Percentiles rank a stretch among this genome's conserved stretches.
These are phyloP conservation scores for Limonium bicolor DNA, from an alignment of 148 eudicot genomes.

Conservation along the genomic window DNA sequence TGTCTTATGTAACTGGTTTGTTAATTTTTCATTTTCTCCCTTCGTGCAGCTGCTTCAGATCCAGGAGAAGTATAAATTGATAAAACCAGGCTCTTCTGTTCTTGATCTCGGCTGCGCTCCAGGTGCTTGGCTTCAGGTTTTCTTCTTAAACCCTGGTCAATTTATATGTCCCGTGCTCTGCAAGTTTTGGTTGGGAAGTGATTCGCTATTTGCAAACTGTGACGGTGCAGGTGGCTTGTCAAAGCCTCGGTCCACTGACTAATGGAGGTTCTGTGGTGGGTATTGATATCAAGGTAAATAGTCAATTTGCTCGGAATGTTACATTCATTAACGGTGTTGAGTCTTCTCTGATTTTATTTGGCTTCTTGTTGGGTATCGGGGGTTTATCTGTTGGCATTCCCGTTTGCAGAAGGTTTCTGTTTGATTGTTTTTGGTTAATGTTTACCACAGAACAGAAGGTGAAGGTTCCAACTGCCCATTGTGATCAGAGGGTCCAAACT, in stretches of 20 bases:
- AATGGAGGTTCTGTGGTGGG: constrained; percentile 72
- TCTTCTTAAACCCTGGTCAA: too few species aligned
- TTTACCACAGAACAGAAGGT: constrained; percentile 68
- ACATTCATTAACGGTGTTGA: background rate
- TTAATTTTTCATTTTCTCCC: background rate
- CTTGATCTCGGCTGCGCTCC: constrained; percentile 99
- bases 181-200: too few species aligned
- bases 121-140: constrained; percentile 99
- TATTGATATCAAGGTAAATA: constrained; percentile 60
- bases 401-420: background rate
- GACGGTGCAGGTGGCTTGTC: constrained; percentile 59
- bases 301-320: constrained; percentile 1
- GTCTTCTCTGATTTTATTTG: too few species aligned
- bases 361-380: too few species aligned
- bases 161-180: too few species aligned
- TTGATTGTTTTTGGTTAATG: background rate
- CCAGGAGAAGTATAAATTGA: constrained; percentile 73
- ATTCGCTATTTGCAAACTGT: background rate
- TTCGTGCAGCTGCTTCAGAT: constrained; percentile 59
- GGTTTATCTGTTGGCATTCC: background rate
- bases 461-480: constrained; percentile 62
- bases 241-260: constrained; percentile 56
- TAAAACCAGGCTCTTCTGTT: constrained; percentile 65
- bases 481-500: constrained; percentile 80
- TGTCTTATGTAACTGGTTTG: background rate